Percentiles rank a stretch among this genome's conserved stretches.
Conservation (phyloP, 257 asterid species). For the Prunella vulgaris region DNA sequence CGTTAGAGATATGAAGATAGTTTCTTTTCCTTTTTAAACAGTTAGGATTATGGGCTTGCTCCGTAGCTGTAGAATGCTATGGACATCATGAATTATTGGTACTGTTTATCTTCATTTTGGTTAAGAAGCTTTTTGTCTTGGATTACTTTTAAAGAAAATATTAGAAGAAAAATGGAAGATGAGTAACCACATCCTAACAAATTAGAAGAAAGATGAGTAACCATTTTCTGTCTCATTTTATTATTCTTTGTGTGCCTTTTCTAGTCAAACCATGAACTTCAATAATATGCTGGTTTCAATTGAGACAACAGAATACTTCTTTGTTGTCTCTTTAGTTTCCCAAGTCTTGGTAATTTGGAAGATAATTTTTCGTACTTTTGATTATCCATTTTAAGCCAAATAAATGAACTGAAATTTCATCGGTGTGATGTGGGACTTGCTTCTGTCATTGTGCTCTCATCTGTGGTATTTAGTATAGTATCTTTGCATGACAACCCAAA, state of each 20-base stretch:
- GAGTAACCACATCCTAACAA: neutral
- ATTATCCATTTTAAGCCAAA: neutral
- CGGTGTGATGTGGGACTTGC: neutral
- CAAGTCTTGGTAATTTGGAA: neutral
- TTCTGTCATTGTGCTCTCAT: neutral
- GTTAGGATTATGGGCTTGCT: constrained; percentile 6
- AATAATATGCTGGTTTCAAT: neutral
- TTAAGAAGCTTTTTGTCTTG: neutral
- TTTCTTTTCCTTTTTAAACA: neutral
- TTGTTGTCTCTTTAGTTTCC: neutral
- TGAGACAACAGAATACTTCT: neutral
- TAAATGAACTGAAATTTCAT: neutral
- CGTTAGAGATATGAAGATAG: neutral
- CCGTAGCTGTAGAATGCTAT: neutral
- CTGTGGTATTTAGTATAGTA: neutral
- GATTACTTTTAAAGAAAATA: neutral
- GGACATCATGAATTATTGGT: neutral
- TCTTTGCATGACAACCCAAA: neutral
- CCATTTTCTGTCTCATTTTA: neutral
- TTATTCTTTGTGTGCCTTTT: neutral
- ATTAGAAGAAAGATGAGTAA: neutral
- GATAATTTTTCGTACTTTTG: neutral
- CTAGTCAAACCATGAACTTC: neutral
- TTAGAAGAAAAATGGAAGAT: neutral
- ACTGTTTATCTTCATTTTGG: neutral